phyloP scores from a whole-genome alignment of 192 early-diverging fungal species.

The Backusella parvicylindrica region DNA sequence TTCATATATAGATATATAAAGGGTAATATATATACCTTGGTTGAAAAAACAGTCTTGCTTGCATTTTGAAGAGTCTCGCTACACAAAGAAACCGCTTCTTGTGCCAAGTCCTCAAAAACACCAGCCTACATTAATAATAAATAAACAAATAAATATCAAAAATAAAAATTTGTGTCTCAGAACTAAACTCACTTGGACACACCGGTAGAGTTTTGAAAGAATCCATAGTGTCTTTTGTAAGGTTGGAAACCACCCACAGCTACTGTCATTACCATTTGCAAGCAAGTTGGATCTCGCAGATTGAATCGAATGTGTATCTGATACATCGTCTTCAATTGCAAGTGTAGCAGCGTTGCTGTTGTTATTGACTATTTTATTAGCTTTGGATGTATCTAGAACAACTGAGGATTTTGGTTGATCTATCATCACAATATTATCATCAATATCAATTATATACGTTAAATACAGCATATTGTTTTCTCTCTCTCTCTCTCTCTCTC shows the following conservation, averaged over 20 bases:
- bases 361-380: constrained; percentile 9
- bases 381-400: constrained; percentile 25
- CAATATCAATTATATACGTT: not conserved
- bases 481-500: not conserved
- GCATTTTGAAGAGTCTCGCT: constrained; percentile 52
- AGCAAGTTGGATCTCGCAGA: not conserved
- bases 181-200: constrained; percentile 56
- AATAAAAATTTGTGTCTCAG: not conserved
- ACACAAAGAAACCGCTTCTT: constrained; percentile 78
- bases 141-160: constrained; percentile 4
- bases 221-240: constrained; percentile 79
- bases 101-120: constrained; percentile 85
- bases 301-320: constrained; percentile 22
- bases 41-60: constrained; percentile 41
- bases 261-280: not conserved
- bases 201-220: constrained; percentile 74
- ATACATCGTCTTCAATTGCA: constrained; percentile 20
- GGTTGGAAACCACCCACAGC: constrained; percentile 74
- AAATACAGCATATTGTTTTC: no score
- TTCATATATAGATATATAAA: not conserved
- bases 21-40: constrained; percentile 39
- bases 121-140: constrained; percentile 36
- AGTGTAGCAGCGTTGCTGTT: not conserved
- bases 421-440: not conserved
- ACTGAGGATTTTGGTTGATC: constrained; percentile 16